Conservation (phyloP, 176 grass and related monocot species). For the Oryza australiensis region DNA sequence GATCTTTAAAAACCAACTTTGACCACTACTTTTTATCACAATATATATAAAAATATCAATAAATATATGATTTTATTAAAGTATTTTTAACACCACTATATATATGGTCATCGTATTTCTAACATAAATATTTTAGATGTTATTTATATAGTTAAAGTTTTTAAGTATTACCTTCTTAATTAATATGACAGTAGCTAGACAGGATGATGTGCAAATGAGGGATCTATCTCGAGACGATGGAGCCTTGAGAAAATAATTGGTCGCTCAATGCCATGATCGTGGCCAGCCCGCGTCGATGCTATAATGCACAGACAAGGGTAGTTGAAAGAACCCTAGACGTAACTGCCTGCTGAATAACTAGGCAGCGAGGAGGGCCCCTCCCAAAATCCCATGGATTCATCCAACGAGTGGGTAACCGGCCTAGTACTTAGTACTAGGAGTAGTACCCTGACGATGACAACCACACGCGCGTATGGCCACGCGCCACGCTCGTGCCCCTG, state of each 20-base stretch:
- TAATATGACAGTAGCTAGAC: neutral
- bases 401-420: neutral
- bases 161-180: too few species aligned
- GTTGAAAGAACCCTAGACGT: conserved; percentile 2
- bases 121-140: too few species aligned
- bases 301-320: conserved; percentile 42
- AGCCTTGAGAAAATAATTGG: conserved; percentile 22
- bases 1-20: too few species aligned
- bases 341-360: conserved; percentile 24
- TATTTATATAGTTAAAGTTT: too few species aligned
- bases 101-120: too few species aligned
- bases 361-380: neutral
- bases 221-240: neutral
- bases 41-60: too few species aligned
- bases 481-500: too few species aligned
- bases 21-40: too few species aligned
- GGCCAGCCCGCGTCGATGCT: neutral
- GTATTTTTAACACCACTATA: too few species aligned
- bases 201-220: neutral
- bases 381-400: neutral
- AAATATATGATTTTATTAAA: too few species aligned
- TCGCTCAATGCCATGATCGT: neutral
- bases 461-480: too few species aligned
- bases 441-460: neutral
- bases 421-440: neutral